phyloP scores from a whole-genome alignment of 1,284 basidiomycete genomes.

The Fomitopsis betulina region DNA sequence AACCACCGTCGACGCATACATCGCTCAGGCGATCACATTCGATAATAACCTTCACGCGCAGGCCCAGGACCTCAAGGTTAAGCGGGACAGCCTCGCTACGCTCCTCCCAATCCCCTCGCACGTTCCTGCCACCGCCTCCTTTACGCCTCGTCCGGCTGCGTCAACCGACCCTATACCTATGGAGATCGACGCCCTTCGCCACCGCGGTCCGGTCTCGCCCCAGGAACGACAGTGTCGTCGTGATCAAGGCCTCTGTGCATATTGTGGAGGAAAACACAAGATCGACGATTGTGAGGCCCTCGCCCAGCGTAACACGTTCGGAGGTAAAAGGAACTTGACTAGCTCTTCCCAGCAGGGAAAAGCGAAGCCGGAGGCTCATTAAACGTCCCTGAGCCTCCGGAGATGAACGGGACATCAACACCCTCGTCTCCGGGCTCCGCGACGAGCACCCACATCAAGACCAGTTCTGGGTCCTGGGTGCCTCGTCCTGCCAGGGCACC shows the following conservation, averaged over 20 bases:
- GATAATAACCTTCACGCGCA: slow-evolving; percentile 8
- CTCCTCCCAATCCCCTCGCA: no score
- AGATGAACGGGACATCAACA: slow-evolving; percentile 21
- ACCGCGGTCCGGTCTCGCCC: not conserved
- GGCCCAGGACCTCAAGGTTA: not conserved
- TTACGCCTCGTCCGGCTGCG: not conserved
- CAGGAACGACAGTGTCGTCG: slow-evolving; percentile 22
- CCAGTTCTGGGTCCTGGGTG: no score
- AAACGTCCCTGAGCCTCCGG: slow-evolving; percentile 13
- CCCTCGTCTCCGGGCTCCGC: not conserved
- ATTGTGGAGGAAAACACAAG: slow-evolving; percentile 21
- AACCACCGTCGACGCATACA: no score
- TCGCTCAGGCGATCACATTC: no score
- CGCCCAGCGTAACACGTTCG: no score
- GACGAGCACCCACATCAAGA: slow-evolving; percentile 8
- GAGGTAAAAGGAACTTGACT: slow-evolving; percentile 10
- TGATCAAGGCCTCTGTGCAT: no score
- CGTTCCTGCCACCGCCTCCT: no score
- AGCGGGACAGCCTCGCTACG: not conserved
- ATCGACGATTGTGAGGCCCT: slow-evolving; percentile 24
- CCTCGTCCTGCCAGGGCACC: not conserved
- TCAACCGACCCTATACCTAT: no score
- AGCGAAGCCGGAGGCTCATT: slow-evolving; percentile 24
- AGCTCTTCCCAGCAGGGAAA: slow-evolving; percentile 24
- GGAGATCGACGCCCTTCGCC: slow-evolving; percentile 7